Conservation (phyloP, 345 rosid genomes). For the Eucalyptus curtisii region DNA sequence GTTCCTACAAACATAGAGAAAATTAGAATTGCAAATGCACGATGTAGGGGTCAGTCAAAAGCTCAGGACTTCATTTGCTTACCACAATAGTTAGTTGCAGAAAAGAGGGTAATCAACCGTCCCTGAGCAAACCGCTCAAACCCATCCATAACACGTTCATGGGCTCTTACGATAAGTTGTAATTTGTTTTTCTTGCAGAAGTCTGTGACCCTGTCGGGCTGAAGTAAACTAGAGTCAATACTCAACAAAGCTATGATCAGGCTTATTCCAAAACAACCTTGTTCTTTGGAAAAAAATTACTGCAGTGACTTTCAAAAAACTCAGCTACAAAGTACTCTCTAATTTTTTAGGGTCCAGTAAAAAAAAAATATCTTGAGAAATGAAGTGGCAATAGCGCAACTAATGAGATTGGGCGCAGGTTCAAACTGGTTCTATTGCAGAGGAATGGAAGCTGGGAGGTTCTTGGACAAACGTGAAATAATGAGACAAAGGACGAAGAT, state of each 20-base stretch:
- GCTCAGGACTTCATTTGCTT: neutral
- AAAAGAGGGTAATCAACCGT: constrained; percentile 86
- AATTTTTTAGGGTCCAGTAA: neutral
- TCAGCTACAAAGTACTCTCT: neutral
- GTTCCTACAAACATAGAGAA: constrained; percentile 43
- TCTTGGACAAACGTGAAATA: neutral
- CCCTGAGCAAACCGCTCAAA: constrained; percentile 99
- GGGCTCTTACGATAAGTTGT: constrained; percentile 86
- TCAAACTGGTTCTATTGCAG: neutral
- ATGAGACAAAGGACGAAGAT: neutral
- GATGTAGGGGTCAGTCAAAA: neutral
- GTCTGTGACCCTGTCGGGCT: constrained; percentile 95
- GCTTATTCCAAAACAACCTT: neutral
- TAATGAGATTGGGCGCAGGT: neutral
- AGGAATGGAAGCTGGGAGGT: neutral
- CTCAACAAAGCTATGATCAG: neutral
- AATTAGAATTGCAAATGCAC: neutral
- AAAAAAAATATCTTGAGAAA: neutral
- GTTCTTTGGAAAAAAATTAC: neutral
- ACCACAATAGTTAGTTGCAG: constrained; percentile 99
- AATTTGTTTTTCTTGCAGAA: constrained; percentile 92
- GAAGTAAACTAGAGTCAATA: constrained; percentile 9
- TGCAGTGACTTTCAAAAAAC: neutral
- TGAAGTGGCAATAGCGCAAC: neutral
- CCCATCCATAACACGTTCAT: constrained; percentile 99